Evolutionary conservation across 2,329 filamentous ascomycete species (phyloP), one percentile per base, ranked within the genome.

Genomic region (Diaporthe humulicola): DNA sequence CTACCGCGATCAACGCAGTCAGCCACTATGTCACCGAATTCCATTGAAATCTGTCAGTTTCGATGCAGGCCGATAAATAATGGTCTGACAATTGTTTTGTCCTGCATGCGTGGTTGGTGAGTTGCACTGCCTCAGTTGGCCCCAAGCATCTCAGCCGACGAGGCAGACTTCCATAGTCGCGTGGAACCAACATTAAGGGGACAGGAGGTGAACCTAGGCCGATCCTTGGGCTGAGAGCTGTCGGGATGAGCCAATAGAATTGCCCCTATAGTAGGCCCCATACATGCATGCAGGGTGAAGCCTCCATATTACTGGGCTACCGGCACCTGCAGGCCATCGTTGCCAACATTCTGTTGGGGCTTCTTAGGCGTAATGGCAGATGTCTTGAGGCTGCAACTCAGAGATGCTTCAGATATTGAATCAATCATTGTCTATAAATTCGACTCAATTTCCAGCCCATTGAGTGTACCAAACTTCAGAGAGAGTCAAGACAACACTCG

Each of bases 61-160:
- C 61, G 42, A 67, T 38, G 45, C 61, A 52, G 1, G 40, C 30
- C 45, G 45, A 15, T 42, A 15, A 38, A 17, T 19, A 36, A 25
- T 52, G 42, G 42, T 52, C 61, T 67, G 61, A 67, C 42, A 2
- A 22, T 38, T 17, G 30, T 36, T 66, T 38, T 14, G 45, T 25
- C 2, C 45, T 67, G 61, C 61, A n/a, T 52, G 42, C 30, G 30
- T 67, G 61, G 45, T 52, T 67, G 61, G 61, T n/a, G 42, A 52
- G 9, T 38, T 67, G 61, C 61, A 67, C 61, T 52, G 61, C 61
- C 45, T 50, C 61, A 25, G 61, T 67, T 19, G 61, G 61, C 61
- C 61, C 52, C 61, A 67, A 67, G 61, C 61, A 67, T 50, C 36
- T 7, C 9, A 33, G 61, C 12, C 61, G 45, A 67, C 61, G 42